Evolutionary conservation across 1,139 yeast species (phyloP).

Genomic region (Sporopachydermia cereana): DNA sequence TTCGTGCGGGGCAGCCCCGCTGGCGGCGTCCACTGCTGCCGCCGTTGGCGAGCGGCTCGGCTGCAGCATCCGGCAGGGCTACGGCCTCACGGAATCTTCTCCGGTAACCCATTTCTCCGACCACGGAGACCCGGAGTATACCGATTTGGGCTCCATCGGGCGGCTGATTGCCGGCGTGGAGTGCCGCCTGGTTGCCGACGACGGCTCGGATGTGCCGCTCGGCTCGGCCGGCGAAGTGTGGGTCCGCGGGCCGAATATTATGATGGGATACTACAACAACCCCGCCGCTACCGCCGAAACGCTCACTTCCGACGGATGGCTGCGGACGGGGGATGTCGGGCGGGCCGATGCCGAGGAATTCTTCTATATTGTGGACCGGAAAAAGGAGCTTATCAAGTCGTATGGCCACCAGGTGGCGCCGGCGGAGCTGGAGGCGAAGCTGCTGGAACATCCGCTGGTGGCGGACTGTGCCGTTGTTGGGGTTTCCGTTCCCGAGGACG

Average conservation of each 20-base stretch:
- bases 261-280: conserved; percentile 49
- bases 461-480: conserved; percentile 27
- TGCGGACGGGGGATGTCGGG: conserved; percentile 71
- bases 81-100: conserved; percentile 49
- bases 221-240: conserved; percentile 38
- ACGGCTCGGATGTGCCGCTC: conserved; percentile 39
- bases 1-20: conserved; percentile 28
- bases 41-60: conserved; percentile 20
- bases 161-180: conserved; percentile 28
- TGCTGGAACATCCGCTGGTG: conserved; percentile 33
- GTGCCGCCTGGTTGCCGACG: conserved; percentile 31
- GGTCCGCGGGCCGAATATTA: conserved; percentile 61
- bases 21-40: conserved; percentile 18
- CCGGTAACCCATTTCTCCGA: conserved; percentile 21
- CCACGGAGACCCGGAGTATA: conserved; percentile 20
- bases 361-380: conserved; percentile 56
- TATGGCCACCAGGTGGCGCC: conserved; percentile 83
- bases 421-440: conserved; percentile 59
- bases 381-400: conserved; percentile 69
- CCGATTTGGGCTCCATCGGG: conserved; percentile 36
- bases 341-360: conserved; percentile 40
- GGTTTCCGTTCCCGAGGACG: conserved; percentile 19
- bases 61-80: conserved; percentile 44
- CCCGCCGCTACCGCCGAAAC: conserved; percentile 39
- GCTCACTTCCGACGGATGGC: conserved; percentile 58